Percentiles rank a stretch among this genome's conserved stretches.
phyloP scores from a whole-genome alignment of 495 filamentous ascomycete genomes.

The Lentithecium fluviatile region DNA sequence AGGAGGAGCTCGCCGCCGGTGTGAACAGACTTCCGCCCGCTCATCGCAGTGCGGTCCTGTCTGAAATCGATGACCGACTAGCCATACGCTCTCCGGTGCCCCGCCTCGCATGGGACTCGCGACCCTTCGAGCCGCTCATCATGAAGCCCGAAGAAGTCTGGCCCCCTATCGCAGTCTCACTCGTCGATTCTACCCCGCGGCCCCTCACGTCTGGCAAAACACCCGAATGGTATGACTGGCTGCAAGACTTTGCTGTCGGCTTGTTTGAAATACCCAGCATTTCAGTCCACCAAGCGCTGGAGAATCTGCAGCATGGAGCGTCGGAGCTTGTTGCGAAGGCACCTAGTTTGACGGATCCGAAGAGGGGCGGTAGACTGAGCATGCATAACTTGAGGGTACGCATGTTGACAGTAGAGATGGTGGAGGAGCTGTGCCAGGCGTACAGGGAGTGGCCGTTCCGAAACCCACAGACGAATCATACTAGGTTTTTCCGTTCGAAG shows the following conservation, averaged over 20 bases:
- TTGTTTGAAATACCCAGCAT: constrained; percentile 18
- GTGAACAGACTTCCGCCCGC: background rate
- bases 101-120: constrained; percentile 62
- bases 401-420: constrained; percentile 48
- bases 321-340: constrained; percentile 37
- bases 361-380: constrained; percentile 44
- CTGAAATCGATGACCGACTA: constrained; percentile 50
- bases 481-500: constrained; percentile 16
- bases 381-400: constrained; percentile 45
- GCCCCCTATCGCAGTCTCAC: constrained; percentile 46
- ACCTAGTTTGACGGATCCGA: constrained; percentile 44
- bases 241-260: constrained; percentile 12
- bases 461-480: constrained; percentile 3
- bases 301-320: constrained; percentile 43
- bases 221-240: constrained; percentile 24
- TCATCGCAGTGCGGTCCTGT: constrained; percentile 17
- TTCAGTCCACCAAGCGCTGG: constrained; percentile 43
- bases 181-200: constrained; percentile 40
- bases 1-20: constrained; percentile 2
- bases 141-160: constrained; percentile 57
- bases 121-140: constrained; percentile 57
- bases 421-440: constrained; percentile 51
- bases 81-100: constrained; percentile 48
- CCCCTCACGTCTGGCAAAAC: background rate
- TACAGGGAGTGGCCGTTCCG: constrained; percentile 62